Conservation (phyloP, 106 monocot genomes). For the Dioscorea dumetorum region DNA sequence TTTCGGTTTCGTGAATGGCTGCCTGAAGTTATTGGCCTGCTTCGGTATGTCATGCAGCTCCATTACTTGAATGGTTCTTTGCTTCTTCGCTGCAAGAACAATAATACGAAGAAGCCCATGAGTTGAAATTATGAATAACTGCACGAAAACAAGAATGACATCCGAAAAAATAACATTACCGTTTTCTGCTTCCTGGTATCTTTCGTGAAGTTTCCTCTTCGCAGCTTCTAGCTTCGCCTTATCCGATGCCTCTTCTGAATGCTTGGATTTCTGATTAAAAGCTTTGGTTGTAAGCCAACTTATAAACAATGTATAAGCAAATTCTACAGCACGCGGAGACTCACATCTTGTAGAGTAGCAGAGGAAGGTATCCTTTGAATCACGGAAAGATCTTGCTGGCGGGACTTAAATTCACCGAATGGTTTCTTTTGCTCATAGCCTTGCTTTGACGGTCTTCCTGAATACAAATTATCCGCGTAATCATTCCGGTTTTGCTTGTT, state of each 20-base stretch:
- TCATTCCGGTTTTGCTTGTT: conserved; percentile 15
- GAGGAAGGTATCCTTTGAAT: conserved; percentile 16
- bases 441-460: conserved; percentile 27
- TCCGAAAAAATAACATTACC: conserved; percentile 31
- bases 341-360: conserved; percentile 31
- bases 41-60: conserved; percentile 73
- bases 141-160: not conserved
- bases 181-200: conserved; percentile 71
- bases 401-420: not conserved
- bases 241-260: conserved; percentile 23
- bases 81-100: conserved; percentile 64
- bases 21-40: conserved; percentile 17
- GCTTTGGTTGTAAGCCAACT: too few relatives aligned
- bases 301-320: too few relatives aligned
- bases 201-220: conserved; percentile 67
- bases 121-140: not conserved
- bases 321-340: conserved; percentile 1
- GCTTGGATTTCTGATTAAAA: conserved; percentile 30
- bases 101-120: conserved; percentile 2
- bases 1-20: conserved; percentile 18
- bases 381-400: conserved; percentile 6
- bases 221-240: conserved; percentile 47
- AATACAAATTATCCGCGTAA: conserved; percentile 14
- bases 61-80: conserved; percentile 83
- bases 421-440: conserved; percentile 2